Conservation (phyloP, 1,139 yeast genomes). For the Suhomyces kunorum region DNA sequence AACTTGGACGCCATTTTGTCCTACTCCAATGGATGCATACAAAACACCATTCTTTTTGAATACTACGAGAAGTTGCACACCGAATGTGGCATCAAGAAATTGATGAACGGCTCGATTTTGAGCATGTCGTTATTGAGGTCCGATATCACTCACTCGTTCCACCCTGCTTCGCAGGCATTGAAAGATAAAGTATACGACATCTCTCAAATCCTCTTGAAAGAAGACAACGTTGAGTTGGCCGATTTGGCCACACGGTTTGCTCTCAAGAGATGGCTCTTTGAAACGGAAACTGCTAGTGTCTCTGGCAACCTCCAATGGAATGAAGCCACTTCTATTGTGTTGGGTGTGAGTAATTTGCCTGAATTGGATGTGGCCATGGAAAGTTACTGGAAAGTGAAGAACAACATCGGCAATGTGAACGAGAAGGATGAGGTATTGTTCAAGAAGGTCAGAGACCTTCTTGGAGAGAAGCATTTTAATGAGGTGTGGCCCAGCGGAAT, state of each 20-base stretch:
- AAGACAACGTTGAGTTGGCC: slow-evolving; percentile 61
- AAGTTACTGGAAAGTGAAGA: slow-evolving; percentile 54
- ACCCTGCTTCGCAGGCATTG: slow-evolving; percentile 72
- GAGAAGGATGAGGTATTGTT: slow-evolving; percentile 47
- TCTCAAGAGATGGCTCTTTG: slow-evolving; percentile 56
- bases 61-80: slow-evolving; percentile 50
- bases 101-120: slow-evolving; percentile 81
- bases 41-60: slow-evolving; percentile 60
- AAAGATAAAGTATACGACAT: slow-evolving; percentile 55
- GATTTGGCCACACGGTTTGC: slow-evolving; percentile 82
- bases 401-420: slow-evolving; percentile 30
- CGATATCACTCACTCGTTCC: slow-evolving; percentile 69
- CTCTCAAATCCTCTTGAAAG: slow-evolving; percentile 44
- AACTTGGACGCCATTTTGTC: slow-evolving; percentile 73
- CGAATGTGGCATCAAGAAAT: slow-evolving; percentile 55
- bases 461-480: slow-evolving; percentile 54
- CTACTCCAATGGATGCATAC: slow-evolving; percentile 82
- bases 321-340: slow-evolving; percentile 58
- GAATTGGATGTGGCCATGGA: slow-evolving; percentile 68
- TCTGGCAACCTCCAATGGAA: slow-evolving; percentile 25
- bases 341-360: slow-evolving; percentile 65
- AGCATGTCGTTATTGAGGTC: slow-evolving; percentile 84
- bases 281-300: slow-evolving; percentile 16
- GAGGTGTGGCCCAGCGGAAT: slow-evolving; percentile 78
- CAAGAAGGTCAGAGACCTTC: slow-evolving; percentile 42